These are phyloP conservation scores for Yamadazyma olivae DNA, from an alignment of 805 yeast species.

Conservation along the genomic window DNA sequence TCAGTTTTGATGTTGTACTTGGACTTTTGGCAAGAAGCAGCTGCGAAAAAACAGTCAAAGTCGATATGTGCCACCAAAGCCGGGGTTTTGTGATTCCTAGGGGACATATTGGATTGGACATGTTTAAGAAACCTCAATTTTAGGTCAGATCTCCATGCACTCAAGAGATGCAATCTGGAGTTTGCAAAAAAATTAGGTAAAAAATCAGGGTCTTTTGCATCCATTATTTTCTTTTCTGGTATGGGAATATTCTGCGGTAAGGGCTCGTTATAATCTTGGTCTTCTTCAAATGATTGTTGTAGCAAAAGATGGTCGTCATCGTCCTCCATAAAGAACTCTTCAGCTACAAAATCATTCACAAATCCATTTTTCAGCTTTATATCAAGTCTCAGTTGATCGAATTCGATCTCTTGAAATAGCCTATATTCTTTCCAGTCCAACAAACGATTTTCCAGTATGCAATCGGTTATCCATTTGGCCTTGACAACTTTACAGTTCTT, in stretches of 20 bases:
- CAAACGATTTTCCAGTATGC: conserved; percentile 45
- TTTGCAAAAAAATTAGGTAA: conserved; percentile 67
- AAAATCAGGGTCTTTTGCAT: conserved; percentile 78
- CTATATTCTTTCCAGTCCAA: conserved; percentile 71
- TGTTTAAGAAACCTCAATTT: conserved; percentile 54
- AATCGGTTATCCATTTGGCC: conserved; percentile 79
- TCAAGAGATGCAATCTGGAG: conserved; percentile 84
- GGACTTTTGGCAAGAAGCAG: conserved; percentile 65
- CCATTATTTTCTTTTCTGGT: conserved; percentile 16
- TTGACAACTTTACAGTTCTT: conserved; percentile 68
- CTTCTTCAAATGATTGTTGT: conserved; percentile 6
- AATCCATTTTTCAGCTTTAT: conserved; percentile 10
- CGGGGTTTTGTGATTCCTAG: not conserved
- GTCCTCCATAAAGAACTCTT: conserved; percentile 6
- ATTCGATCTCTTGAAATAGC: conserved; percentile 47
- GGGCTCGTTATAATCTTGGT: not conserved
- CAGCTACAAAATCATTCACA: conserved; percentile 2
- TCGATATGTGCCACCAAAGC: conserved; percentile 56
- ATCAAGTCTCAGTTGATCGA: conserved; percentile 48
- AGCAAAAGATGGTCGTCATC: not conserved
- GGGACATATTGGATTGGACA: conserved; percentile 29
- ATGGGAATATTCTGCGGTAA: conserved; percentile 1
- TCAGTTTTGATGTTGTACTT: conserved; percentile 48
- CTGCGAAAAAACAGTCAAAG: conserved; percentile 91
- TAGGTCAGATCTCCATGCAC: conserved; percentile 80